These are phyloP conservation scores for Vaccinium darrowii DNA, from an alignment of 148 eudicot genomes.

Conservation along the genomic window DNA sequence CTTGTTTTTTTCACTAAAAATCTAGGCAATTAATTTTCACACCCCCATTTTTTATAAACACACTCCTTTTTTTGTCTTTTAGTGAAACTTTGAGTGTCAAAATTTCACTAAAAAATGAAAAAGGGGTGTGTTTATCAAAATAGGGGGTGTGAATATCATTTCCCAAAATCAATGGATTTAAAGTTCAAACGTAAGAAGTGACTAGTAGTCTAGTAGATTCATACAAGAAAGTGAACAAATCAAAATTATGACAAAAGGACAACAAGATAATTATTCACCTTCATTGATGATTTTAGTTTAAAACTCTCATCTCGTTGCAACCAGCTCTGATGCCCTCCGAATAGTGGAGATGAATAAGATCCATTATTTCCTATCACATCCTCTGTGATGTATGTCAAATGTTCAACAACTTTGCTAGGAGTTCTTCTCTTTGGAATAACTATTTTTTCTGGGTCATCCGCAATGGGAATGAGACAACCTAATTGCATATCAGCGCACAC, in stretches of 20 bases:
- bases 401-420: conserved; percentile 50
- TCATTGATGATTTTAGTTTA: conserved; percentile 67
- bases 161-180: not conserved
- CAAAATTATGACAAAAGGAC: not conserved
- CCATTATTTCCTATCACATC: conserved; percentile 43
- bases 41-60: no score
- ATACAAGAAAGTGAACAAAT: not conserved
- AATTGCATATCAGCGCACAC: conserved; percentile 15
- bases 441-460: conserved; percentile 56
- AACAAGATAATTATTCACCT: conserved; percentile 45
- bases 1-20: not conserved
- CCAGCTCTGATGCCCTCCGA: conserved; percentile 96
- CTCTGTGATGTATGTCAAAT: conserved; percentile 62
- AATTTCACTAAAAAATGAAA: no score
- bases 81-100: no score
- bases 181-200: not conserved
- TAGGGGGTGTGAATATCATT: no score
- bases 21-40: no score
- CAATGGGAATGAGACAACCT: conserved; percentile 93
- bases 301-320: conserved; percentile 77
- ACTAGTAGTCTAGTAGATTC: not conserved
- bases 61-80: no score
- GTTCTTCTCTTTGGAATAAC: conserved; percentile 68
- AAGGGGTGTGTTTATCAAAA: no score
- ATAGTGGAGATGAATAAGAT: conserved; percentile 66